Percentiles rank a stretch among this genome's conserved stretches.
phyloP scores from a whole-genome alignment of 139 green algal genomes.

The Chlorella sp. region DNA sequence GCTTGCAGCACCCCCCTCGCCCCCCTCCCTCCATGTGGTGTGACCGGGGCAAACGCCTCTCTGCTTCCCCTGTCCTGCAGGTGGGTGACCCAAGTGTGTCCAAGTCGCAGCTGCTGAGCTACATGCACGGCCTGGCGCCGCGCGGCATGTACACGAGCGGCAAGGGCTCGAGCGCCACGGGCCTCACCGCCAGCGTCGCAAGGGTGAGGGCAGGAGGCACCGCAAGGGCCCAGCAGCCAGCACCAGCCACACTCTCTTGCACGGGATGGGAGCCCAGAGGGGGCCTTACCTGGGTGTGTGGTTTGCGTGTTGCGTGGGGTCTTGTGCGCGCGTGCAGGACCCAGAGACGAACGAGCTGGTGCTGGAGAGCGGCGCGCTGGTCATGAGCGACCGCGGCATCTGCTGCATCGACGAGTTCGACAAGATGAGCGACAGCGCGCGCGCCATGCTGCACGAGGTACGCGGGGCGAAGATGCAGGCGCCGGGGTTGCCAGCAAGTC shows the following conservation, averaged over 20 bases:
- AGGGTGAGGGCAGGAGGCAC: too few relatives aligned
- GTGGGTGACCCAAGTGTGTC: constrained; percentile 89
- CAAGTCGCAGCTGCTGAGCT: constrained; percentile 95
- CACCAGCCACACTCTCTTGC: too few relatives aligned
- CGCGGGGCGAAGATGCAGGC: too few relatives aligned
- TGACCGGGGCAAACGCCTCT: too few relatives aligned
- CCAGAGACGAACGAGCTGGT: constrained; percentile 80
- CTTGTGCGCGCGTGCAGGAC: constrained; percentile 9
- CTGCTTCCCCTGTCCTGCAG: constrained; percentile 47
- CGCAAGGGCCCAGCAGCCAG: too few relatives aligned
- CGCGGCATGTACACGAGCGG: constrained; percentile 94
- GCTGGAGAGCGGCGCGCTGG: constrained; percentile 92
- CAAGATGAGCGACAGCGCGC: constrained; percentile 94
- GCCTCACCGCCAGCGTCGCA: constrained; percentile 95
- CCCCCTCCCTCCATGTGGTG: too few relatives aligned
- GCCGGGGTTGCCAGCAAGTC: too few relatives aligned
- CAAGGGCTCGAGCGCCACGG: constrained; percentile 85
- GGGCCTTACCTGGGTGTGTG: too few relatives aligned
- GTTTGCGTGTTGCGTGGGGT: too few relatives aligned
- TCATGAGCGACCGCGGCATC: constrained; percentile 87
- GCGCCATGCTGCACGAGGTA: constrained; percentile 80
- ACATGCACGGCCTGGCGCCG: constrained; percentile 93
- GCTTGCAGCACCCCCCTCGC: too few relatives aligned
- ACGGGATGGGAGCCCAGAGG: too few relatives aligned
- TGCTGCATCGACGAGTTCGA: constrained; percentile 99